phyloP scores from a whole-genome alignment of 305 asterid species.

The Fraxinus paxiana region DNA sequence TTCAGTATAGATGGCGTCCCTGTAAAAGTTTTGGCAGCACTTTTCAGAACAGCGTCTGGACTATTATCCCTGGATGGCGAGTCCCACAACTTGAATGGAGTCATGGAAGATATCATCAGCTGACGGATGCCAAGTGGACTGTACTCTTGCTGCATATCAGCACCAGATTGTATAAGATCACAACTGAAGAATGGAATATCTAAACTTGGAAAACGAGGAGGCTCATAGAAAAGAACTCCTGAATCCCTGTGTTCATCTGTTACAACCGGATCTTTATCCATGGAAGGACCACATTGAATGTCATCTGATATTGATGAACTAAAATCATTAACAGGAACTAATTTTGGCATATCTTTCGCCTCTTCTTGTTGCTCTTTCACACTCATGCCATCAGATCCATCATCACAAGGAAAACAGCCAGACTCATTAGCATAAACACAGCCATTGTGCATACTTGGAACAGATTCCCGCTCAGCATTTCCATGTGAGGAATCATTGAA shows the following conservation, averaged over 20 bases:
- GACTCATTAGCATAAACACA: constrained; percentile 39
- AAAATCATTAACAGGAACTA: constrained; percentile 63
- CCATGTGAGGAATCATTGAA: constrained; percentile 38
- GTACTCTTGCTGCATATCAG: constrained; percentile 81
- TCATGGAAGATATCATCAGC: constrained; percentile 77
- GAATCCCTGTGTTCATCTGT: constrained; percentile 46
- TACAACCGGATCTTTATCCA: constrained; percentile 27
- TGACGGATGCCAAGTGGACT: constrained; percentile 98
- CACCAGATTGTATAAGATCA: constrained; percentile 73
- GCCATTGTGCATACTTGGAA: constrained; percentile 35
- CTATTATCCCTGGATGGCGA: constrained; percentile 73
- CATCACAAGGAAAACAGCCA: constrained; percentile 38
- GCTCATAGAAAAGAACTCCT: constrained; percentile 80
- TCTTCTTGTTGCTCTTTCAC: constrained; percentile 14
- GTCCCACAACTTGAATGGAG: constrained; percentile 87
- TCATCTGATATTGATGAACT: constrained; percentile 34
- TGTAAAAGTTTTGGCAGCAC: constrained; percentile 84
- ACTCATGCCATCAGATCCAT: constrained; percentile 25
- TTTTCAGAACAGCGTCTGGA: constrained; percentile 82
- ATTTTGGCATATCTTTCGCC: constrained; percentile 43
- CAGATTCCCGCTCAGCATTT: constrained; percentile 36
- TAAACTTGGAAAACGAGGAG: constrained; percentile 95
- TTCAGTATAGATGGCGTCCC: constrained; percentile 90
- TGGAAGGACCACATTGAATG: constrained; percentile 32
- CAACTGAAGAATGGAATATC: constrained; percentile 91